Evolutionary conservation across 208 protist species (phyloP).

Genomic region (Trypanosoma rangeli): DNA sequence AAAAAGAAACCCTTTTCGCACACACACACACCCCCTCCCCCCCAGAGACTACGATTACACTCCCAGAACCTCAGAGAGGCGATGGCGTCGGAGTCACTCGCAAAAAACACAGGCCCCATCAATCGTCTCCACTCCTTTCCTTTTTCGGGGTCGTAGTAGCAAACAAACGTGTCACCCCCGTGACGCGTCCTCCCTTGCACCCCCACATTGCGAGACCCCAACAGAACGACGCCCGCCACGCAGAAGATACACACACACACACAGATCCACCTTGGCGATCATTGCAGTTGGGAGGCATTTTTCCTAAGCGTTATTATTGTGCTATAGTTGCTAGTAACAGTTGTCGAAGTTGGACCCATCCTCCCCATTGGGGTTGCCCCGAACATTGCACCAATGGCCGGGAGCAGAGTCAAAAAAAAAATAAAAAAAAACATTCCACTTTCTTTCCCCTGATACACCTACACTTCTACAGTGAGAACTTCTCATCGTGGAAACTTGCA

Average conservation of each 20-base stretch:
- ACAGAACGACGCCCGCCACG: too few relatives aligned
- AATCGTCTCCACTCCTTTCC: too few relatives aligned
- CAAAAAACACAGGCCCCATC: too few relatives aligned
- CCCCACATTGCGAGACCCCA: too few relatives aligned
- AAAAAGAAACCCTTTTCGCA: too few relatives aligned
- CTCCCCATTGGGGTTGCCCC: not conserved
- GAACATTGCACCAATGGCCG: not conserved
- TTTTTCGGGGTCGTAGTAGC: too few relatives aligned
- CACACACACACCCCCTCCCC: too few relatives aligned
- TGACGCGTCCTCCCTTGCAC: too few relatives aligned
- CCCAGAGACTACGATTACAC: too few relatives aligned
- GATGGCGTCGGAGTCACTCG: too few relatives aligned
- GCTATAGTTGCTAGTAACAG: not conserved
- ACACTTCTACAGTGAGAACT: not conserved
- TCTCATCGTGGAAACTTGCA: constrained; percentile 31
- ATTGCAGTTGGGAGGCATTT: not conserved
- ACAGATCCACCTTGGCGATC: not conserved
- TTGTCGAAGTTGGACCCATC: not conserved
- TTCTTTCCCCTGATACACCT: not conserved
- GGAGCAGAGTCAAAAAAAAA: not conserved
- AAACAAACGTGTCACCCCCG: too few relatives aligned
- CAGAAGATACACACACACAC: not conserved
- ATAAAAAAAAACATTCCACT: not conserved
- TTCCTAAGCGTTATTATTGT: not conserved
- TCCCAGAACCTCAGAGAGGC: too few relatives aligned